These are phyloP conservation scores for Thermothelomyces thermophilus DNA, from an alignment of 2,329 filamentous ascomycete species.

Conservation along the genomic window DNA sequence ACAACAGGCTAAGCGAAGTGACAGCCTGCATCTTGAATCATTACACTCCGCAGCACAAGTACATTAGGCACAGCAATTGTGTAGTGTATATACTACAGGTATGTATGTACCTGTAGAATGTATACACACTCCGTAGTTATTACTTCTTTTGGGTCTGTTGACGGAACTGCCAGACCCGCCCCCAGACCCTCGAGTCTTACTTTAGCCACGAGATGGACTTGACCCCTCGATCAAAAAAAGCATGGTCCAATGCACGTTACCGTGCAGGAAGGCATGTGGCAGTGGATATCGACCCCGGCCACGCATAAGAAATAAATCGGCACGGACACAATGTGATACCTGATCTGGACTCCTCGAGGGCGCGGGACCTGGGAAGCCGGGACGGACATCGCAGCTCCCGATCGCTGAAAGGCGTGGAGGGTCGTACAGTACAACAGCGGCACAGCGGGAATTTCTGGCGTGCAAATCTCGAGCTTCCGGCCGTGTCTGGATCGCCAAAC, in stretches of 20 bases:
- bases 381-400: neutral
- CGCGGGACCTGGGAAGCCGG: neutral
- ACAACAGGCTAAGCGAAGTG: too few species aligned
- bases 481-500: too few species aligned
- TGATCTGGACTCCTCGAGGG: too few species aligned
- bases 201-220: conserved; percentile 1
- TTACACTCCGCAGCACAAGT: too few species aligned
- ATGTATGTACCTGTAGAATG: too few species aligned
- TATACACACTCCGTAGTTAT: too few species aligned
- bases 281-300: conserved; percentile 3
- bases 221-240: neutral
- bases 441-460: too few species aligned
- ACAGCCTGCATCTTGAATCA: too few species aligned
- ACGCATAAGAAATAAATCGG: neutral
- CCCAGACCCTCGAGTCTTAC: neutral
- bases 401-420: neutral
- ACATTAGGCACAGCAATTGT: too few species aligned
- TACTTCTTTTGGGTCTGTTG: too few species aligned
- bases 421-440: neutral
- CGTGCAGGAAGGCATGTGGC: neutral
- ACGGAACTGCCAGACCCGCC: too few species aligned
- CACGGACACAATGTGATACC: neutral
- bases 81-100: too few species aligned
- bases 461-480: neutral
- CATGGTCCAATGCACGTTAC: neutral